phyloP scores from a whole-genome alignment of 768 basidiomycete species.

The Terana coerulea region DNA sequence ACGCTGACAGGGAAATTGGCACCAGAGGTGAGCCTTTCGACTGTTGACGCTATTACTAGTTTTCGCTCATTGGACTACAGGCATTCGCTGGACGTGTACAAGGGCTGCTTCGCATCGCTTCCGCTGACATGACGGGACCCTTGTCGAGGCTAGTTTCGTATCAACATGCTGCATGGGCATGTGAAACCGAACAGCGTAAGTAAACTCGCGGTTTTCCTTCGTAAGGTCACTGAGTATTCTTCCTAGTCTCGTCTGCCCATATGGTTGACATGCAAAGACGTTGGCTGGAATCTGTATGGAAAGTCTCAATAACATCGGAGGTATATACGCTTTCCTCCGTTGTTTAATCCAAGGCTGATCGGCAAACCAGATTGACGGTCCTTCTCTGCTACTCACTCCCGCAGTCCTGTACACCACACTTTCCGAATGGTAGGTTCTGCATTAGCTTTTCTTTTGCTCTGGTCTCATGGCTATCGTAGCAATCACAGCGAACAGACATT shows the following conservation, averaged over 20 bases:
- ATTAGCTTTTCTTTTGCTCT: not conserved
- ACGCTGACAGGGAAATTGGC: not conserved
- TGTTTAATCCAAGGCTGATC: not conserved
- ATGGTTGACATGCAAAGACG: slow-evolving; percentile 36
- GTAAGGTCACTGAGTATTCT: not conserved
- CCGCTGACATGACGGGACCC: slow-evolving; percentile 30
- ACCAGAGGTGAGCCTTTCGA: not conserved
- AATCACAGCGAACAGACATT: slow-evolving; percentile 8
- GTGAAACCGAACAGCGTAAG: slow-evolving; percentile 40
- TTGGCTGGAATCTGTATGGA: slow-evolving; percentile 54
- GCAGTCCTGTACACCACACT: slow-evolving; percentile 16
- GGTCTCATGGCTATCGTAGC: not conserved
- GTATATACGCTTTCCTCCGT: not conserved
- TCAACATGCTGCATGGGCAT: slow-evolving; percentile 55
- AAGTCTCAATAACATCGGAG: not conserved
- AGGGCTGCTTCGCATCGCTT: slow-evolving; percentile 38
- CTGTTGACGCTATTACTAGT: not conserved
- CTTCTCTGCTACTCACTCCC: slow-evolving; percentile 17
- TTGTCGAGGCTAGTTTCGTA: slow-evolving; percentile 47
- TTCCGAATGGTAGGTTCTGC: slow-evolving; percentile 14
- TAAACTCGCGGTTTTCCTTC: not conserved
- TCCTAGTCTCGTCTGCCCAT: slow-evolving; percentile 30
- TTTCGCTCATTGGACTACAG: not conserved
- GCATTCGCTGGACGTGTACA: slow-evolving; percentile 19
- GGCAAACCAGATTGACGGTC: slow-evolving; percentile 17